Evolutionary conservation across 305 asterid genomes (phyloP).

Genomic region (Fraxinus sp.): DNA sequence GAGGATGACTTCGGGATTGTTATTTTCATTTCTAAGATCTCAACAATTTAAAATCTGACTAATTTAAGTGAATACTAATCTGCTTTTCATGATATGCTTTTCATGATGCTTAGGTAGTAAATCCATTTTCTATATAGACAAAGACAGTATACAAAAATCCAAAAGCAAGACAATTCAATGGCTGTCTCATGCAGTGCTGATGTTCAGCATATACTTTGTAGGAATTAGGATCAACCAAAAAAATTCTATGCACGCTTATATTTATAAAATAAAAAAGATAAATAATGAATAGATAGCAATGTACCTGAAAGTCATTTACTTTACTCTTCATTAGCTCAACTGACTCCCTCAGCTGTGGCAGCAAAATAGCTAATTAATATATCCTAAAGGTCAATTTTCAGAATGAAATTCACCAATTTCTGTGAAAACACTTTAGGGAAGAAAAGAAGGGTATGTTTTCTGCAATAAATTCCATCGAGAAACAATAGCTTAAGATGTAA

Average conservation of each 20-base stretch:
- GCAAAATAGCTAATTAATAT: constrained; percentile 27
- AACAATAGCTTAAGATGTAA: constrained; percentile 2
- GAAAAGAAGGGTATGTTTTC: constrained; percentile 11
- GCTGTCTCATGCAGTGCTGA: not conserved
- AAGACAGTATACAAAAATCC: not conserved
- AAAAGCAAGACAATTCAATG: not conserved
- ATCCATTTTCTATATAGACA: not conserved
- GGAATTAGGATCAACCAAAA: not conserved
- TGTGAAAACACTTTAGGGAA: not conserved
- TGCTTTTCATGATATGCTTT: not conserved
- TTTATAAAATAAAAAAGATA: not conserved
- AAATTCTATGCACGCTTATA: not conserved
- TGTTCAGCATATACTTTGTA: not conserved
- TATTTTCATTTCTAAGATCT: constrained; percentile 9
- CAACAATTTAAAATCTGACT: not conserved
- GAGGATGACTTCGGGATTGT: constrained; percentile 9
- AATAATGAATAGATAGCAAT: constrained; percentile 2
- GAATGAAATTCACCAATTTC: not conserved
- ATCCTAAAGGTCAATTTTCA: constrained; percentile 10
- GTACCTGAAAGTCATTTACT: constrained; percentile 55
- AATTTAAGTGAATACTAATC: not conserved
- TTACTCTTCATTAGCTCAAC: constrained; percentile 46
- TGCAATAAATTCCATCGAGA: constrained; percentile 7
- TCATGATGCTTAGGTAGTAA: not conserved
- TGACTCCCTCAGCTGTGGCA: constrained; percentile 54